These are phyloP conservation scores for Aspergillus steynii DNA, from an alignment of 495 filamentous ascomycete species.

Conservation along the genomic window DNA sequence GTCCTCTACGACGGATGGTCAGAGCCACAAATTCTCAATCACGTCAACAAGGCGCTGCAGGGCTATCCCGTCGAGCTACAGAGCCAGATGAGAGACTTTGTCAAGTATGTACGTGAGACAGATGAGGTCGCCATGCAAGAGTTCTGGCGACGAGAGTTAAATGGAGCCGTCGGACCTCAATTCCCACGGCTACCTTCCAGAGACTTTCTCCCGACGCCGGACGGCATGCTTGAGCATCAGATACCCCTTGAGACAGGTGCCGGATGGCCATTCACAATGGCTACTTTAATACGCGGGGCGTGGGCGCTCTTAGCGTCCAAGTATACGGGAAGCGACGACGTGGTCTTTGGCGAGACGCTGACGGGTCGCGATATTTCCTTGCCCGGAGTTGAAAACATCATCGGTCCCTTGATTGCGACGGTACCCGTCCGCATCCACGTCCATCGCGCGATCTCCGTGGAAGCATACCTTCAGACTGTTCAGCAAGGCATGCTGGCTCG, in stretches of 20 bases:
- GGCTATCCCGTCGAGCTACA: slow-evolving; percentile 18
- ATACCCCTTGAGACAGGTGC: slow-evolving; percentile 40
- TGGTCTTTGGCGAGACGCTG: slow-evolving; percentile 60
- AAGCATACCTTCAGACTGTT: slow-evolving; percentile 43
- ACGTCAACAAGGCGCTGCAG: slow-evolving; percentile 45
- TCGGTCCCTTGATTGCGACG: slow-evolving; percentile 64
- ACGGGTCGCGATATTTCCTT: slow-evolving; percentile 49
- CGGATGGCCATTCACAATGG: slow-evolving; percentile 49
- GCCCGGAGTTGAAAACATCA: slow-evolving; percentile 45
- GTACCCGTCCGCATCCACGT: slow-evolving; percentile 58
- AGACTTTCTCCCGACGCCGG: slow-evolving; percentile 55
- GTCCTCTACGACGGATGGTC: slow-evolving; percentile 71
- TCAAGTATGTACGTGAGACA: slow-evolving; percentile 38
- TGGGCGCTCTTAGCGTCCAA: slow-evolving; percentile 60
- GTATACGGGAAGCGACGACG: slow-evolving; percentile 55
- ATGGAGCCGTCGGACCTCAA: slow-evolving; percentile 53
- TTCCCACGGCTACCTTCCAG: slow-evolving; percentile 58
- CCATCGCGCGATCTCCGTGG: slow-evolving; percentile 27
- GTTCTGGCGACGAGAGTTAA: slow-evolving; percentile 49
- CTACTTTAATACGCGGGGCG: slow-evolving; percentile 60
- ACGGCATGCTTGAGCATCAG: slow-evolving; percentile 52
- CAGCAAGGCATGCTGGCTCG: slow-evolving; percentile 53
- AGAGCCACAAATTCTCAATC: slow-evolving; percentile 55
- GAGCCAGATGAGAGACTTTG: slow-evolving; percentile 44
- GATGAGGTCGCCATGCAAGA: slow-evolving; percentile 36